Evolutionary conservation across 164 flowering plant species (phyloP).

Genomic region (Kalanchoe fedtschenkoi): DNA sequence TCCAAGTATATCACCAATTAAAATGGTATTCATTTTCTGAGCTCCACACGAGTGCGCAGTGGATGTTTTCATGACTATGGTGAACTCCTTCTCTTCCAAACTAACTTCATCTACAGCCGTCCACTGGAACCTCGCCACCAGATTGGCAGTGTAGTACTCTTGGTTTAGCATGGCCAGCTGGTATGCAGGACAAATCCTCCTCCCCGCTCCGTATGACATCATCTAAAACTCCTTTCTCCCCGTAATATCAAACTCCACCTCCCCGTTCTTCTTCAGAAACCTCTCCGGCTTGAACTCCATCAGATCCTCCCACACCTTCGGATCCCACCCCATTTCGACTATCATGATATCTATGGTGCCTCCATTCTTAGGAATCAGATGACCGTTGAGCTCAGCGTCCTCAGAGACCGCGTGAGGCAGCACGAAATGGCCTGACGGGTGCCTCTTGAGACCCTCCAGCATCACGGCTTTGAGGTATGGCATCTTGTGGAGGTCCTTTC

Average conservation of each 20-base stretch:
- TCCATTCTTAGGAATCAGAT: constrained; percentile 3
- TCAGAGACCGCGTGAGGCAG: constrained; percentile 9
- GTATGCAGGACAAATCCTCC: not conserved
- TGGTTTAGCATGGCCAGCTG: not conserved
- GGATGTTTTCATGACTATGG: constrained; percentile 6
- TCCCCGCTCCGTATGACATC: constrained; percentile 8
- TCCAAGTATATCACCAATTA: not conserved
- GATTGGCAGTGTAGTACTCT: constrained; percentile 2
- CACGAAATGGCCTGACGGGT: constrained; percentile 9
- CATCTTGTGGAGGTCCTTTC: constrained; percentile 7
- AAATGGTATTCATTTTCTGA: not conserved
- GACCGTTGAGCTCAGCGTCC: constrained; percentile 2
- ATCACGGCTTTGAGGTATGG: constrained; percentile 9
- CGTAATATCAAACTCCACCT: constrained; percentile 4
- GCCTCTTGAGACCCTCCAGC: constrained; percentile 10
- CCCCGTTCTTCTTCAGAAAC: not conserved
- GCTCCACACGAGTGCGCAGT: not conserved
- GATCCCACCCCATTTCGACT: constrained; percentile 8
- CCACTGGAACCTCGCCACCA: not conserved
- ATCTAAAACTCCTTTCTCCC: constrained; percentile 6
- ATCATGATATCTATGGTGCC: constrained; percentile 5
- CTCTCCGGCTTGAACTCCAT: constrained; percentile 8
- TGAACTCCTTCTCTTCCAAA: constrained; percentile 4
- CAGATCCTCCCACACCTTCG: constrained; percentile 7
- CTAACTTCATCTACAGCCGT: constrained; percentile 1